Evolutionary conservation across 2,329 filamentous ascomycete species (phyloP).

Genomic region (Apiospora rasikravindrae): DNA sequence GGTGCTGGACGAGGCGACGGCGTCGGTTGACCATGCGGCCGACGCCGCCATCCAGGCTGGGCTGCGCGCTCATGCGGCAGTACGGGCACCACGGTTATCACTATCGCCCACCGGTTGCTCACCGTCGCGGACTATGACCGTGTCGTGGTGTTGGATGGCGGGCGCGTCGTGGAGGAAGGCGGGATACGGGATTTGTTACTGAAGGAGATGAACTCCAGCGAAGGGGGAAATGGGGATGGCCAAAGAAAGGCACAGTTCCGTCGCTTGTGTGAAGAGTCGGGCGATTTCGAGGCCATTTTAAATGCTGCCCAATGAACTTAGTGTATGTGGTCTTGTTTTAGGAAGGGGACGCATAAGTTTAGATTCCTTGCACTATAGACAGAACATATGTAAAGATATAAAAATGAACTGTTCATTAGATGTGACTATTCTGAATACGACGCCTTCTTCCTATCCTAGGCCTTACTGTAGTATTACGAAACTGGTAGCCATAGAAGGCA

Average conservation of each 20-base stretch:
- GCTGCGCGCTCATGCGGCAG: constrained; percentile 18
- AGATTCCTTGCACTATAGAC: not conserved
- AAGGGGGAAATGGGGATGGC: not conserved
- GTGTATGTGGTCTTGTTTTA: not conserved
- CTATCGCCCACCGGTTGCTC: constrained; percentile 20
- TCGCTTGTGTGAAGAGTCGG: constrained; percentile 3
- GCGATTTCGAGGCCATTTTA: not conserved
- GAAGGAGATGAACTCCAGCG: not conserved
- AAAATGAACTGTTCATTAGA: not conserved
- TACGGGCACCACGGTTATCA: constrained; percentile 24
- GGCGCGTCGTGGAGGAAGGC: constrained; percentile 6
- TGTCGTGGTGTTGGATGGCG: constrained; percentile 15
- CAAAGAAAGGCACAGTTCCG: not conserved
- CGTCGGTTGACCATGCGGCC: not conserved
- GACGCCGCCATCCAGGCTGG: not conserved
- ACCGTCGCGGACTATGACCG: constrained; percentile 15
- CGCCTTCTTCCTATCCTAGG: not conserved
- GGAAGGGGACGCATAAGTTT: too few species aligned
- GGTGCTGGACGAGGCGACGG: not conserved
- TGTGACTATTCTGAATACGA: not conserved
- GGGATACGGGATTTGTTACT: not conserved
- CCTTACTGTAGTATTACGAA: constrained; percentile 6
- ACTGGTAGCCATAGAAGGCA: constrained; percentile 12
- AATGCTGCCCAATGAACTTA: not conserved
- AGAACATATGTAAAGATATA: not conserved